Percentiles rank a stretch among this genome's conserved stretches.
These are phyloP conservation scores for Phytophthora pini DNA, from an alignment of 352 stramenopile species.

Conservation along the genomic window DNA sequence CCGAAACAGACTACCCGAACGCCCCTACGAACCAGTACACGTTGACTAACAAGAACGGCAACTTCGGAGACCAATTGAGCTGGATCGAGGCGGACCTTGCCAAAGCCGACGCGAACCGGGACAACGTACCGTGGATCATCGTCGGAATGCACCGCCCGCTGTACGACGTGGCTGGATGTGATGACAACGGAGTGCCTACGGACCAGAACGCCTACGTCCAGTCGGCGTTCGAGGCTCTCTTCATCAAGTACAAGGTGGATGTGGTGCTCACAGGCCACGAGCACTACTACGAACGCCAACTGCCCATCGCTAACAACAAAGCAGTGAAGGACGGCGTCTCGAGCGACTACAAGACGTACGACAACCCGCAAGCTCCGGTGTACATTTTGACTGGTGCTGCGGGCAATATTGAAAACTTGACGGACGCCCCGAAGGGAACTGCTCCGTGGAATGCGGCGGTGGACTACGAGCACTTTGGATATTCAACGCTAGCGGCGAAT, in stretches of 20 bases:
- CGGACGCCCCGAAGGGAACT: constrained; percentile 29
- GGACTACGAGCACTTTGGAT: constrained; percentile 39
- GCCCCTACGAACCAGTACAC: constrained; percentile 44
- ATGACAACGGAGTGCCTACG: constrained; percentile 14
- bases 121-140: constrained; percentile 54
- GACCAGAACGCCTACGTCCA: constrained; percentile 34
- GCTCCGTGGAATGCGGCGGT: constrained; percentile 34
- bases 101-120: constrained; percentile 43
- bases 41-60: constrained; percentile 36
- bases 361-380: constrained; percentile 49
- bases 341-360: constrained; percentile 41
- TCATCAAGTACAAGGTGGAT: constrained; percentile 62
- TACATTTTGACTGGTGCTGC: constrained; percentile 50
- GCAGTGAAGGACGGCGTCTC: constrained; percentile 47
- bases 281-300: constrained; percentile 57
- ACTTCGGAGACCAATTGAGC: constrained; percentile 46
- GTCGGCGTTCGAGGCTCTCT: constrained; percentile 52
- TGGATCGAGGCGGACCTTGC: constrained; percentile 54
- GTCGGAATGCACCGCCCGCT: constrained; percentile 56
- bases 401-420: constrained; percentile 22
- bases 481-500: constrained; percentile 38
- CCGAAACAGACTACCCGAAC: constrained; percentile 60
- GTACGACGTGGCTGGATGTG: constrained; percentile 36
- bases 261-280: constrained; percentile 48
- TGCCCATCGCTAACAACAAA: constrained; percentile 40